Conservation (phyloP, 2,329 filamentous ascomycete species). For the Xylariaceae sp. region DNA sequence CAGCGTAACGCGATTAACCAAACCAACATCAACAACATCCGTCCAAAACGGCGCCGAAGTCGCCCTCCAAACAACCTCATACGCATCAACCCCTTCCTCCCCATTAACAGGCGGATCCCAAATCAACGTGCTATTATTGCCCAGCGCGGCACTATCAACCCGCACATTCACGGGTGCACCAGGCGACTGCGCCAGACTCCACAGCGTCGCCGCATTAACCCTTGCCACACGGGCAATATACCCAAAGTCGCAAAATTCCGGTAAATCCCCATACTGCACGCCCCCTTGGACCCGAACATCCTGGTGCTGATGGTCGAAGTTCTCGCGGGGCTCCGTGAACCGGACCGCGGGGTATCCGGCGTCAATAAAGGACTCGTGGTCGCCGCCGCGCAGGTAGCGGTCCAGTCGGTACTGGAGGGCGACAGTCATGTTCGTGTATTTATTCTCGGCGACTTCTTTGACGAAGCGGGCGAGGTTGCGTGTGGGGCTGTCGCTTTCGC, state of each 20-base stretch:
- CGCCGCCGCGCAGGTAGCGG: constrained; percentile 51
- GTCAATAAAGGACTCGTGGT: constrained; percentile 51
- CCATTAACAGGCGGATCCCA: constrained; percentile 40
- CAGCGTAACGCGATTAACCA: constrained; percentile 41
- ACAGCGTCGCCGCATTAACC: constrained; percentile 51
- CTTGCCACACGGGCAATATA: constrained; percentile 49
- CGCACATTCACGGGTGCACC: constrained; percentile 45
- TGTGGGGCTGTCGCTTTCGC: constrained; percentile 51
- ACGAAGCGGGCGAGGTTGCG: constrained; percentile 51
- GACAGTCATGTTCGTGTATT: constrained; percentile 49
- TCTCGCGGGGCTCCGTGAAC: constrained; percentile 54
- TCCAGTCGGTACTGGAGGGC: constrained; percentile 52
- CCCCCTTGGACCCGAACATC: constrained; percentile 42
- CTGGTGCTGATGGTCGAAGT: constrained; percentile 55
- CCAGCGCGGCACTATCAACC: constrained; percentile 40
- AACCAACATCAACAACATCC: constrained; percentile 43
- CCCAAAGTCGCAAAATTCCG: constrained; percentile 53
- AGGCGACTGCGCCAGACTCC: constrained; percentile 48
- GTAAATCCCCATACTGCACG: constrained; percentile 50
- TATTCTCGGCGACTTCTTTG: constrained; percentile 48
- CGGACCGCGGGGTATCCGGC: constrained; percentile 51
- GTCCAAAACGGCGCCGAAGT: constrained; percentile 48
- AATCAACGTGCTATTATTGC: constrained; percentile 46
- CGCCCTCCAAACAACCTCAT: constrained; percentile 53
- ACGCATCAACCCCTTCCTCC: constrained; percentile 37